Conservation (phyloP, 345 rosid genomes). For the Pistacia atlantica region DNA sequence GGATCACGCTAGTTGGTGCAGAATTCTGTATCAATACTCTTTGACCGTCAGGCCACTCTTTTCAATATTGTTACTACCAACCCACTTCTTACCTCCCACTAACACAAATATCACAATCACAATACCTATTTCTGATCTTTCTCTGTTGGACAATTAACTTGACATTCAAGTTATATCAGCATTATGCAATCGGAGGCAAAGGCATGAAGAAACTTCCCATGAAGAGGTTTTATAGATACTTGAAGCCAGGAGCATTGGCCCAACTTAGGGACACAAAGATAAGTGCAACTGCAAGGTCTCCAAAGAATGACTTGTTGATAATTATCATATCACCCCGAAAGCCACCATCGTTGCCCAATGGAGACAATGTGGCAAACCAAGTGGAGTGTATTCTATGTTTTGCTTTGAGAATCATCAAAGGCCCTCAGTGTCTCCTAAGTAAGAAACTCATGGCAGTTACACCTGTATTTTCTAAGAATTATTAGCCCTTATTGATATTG, state of each 20-base stretch:
- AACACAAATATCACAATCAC: too few species aligned
- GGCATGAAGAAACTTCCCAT: neutral
- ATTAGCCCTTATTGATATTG: neutral
- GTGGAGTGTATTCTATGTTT: slow-evolving; percentile 18
- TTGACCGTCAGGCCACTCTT: too few species aligned
- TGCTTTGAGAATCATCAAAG: slow-evolving; percentile 7
- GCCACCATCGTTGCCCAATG: neutral
- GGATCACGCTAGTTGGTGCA: too few species aligned
- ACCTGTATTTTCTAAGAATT: slow-evolving; percentile 3
- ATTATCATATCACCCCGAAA: neutral
- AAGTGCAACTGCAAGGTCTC: neutral
- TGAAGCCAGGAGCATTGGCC: slow-evolving; percentile 24
- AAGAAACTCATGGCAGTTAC: slow-evolving; percentile 18
- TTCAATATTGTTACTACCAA: too few species aligned
- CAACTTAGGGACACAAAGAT: slow-evolving; percentile 11
- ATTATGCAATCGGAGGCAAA: neutral
- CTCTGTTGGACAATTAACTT: too few species aligned
- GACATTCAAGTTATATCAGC: too few species aligned
- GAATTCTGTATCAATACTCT: too few species aligned
- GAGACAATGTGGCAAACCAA: neutral
- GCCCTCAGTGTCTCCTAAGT: slow-evolving; percentile 16
- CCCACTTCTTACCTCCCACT: too few species aligned
- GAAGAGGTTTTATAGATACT: slow-evolving; percentile 12
- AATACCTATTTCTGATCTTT: too few species aligned
- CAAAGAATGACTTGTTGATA: neutral